A percentile compares a stretch with the other conserved stretches of the same genome.
phyloP scores from a whole-genome alignment of 495 filamentous ascomycete genomes.

The Xylaria acuta region DNA sequence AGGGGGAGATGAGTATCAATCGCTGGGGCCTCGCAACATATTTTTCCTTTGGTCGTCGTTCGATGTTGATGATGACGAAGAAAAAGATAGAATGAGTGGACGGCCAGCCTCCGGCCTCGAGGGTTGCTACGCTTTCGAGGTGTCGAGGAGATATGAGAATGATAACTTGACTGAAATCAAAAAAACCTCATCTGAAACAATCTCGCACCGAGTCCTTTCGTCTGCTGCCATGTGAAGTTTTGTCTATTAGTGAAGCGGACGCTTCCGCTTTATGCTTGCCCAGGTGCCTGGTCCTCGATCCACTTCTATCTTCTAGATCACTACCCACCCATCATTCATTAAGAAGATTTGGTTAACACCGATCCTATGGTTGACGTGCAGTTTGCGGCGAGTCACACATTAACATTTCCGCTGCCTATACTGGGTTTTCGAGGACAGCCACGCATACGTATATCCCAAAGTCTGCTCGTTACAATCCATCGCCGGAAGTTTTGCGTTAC shows the following conservation, averaged over 20 bases:
- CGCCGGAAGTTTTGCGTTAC: neutral
- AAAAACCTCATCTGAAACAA: conserved; percentile 2
- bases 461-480: too few species aligned
- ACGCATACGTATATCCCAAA: neutral
- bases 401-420: neutral
- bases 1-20: neutral
- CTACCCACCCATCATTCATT: neutral
- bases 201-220: neutral
- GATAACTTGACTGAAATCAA: neutral
- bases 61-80: neutral
- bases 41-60: neutral
- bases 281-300: neutral
- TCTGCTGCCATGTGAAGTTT: neutral
- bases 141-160: conserved; percentile 15
- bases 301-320: neutral
- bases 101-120: conserved; percentile 21
- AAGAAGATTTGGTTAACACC: neutral
- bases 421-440: neutral
- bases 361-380: neutral
- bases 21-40: conserved; percentile 3
- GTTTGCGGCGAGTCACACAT: neutral
- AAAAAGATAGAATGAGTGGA: conserved; percentile 6
- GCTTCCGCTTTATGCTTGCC: neutral
- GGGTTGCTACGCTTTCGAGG: neutral
- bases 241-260: neutral